Percentiles rank a stretch among this genome's conserved stretches.
Conservation (phyloP, 495 filamentous ascomycete species). For the Peziza echinospora region DNA sequence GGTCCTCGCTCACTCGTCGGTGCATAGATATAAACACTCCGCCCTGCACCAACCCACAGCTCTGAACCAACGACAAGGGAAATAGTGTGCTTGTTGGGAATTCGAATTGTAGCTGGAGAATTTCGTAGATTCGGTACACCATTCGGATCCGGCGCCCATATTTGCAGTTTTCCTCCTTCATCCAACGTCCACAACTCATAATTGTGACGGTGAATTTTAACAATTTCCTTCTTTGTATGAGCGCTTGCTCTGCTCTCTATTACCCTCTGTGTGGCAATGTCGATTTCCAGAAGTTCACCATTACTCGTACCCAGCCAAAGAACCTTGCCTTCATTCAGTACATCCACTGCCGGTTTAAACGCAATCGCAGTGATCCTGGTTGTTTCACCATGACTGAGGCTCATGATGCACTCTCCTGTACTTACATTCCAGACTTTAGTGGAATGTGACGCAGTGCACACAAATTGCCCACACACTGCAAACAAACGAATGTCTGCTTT, state of each 20-base stretch:
- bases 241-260: slow-evolving; percentile 41
- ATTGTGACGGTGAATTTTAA: slow-evolving; percentile 66
- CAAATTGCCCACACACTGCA: slow-evolving; percentile 68
- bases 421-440: slow-evolving; percentile 72
- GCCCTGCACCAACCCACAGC: slow-evolving; percentile 76
- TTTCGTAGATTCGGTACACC: slow-evolving; percentile 52
- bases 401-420: slow-evolving; percentile 62
- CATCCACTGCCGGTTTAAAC: slow-evolving; percentile 57
- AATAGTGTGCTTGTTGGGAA: slow-evolving; percentile 66
- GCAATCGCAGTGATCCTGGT: slow-evolving; percentile 55
- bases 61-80: slow-evolving; percentile 61
- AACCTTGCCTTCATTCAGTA: slow-evolving; percentile 57
- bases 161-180: slow-evolving; percentile 64
- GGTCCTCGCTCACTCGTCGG: slow-evolving; percentile 41
- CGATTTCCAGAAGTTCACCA: slow-evolving; percentile 74
- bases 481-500: slow-evolving; percentile 65
- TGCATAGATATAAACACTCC: slow-evolving; percentile 64
- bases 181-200: slow-evolving; percentile 90
- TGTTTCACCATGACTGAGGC: slow-evolving; percentile 54
- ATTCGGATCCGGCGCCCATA: slow-evolving; percentile 64
- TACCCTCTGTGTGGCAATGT: slow-evolving; percentile 48
- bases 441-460: slow-evolving; percentile 63
- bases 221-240: slow-evolving; percentile 61
- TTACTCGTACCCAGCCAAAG: slow-evolving; percentile 81
- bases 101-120: slow-evolving; percentile 40